A percentile compares a stretch with the other conserved stretches of the same genome.
Conservation (phyloP, 768 basidiomycete species). For the Erythrobasidium yunnanense region DNA sequence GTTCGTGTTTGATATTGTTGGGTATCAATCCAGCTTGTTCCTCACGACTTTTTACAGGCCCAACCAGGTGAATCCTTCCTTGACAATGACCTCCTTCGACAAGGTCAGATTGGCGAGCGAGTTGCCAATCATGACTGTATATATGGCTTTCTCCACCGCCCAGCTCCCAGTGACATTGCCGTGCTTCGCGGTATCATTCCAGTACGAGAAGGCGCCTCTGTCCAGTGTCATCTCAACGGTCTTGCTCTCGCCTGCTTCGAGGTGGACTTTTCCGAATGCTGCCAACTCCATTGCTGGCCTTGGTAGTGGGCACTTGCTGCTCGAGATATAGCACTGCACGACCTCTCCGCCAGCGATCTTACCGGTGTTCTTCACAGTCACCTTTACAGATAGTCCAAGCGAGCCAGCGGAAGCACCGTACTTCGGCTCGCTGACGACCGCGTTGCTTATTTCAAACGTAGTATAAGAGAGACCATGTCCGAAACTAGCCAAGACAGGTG, state of each 20-base stretch:
- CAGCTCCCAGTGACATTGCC: background rate
- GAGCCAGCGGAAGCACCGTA: conserved; percentile 5
- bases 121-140: background rate
- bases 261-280: conserved; percentile 35
- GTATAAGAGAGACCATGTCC: conserved; percentile 37
- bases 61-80: background rate
- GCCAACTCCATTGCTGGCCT: conserved; percentile 28
- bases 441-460: conserved; percentile 36
- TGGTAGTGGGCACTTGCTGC: background rate
- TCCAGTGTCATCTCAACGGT: conserved; percentile 38
- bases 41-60: too few relatives aligned
- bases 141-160: background rate
- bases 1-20: too few relatives aligned
- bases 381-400: conserved; percentile 13
- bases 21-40: too few relatives aligned
- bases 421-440: conserved; percentile 41
- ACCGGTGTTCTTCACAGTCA: conserved; percentile 29
- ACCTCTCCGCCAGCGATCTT: conserved; percentile 25
- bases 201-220: conserved; percentile 40
- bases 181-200: background rate
- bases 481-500: conserved; percentile 23
- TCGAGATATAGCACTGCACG: conserved; percentile 32
- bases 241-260: conserved; percentile 36
- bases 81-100: background rate
- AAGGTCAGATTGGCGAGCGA: background rate